Conservation (phyloP, 2,329 filamentous ascomycete species). For the Lecanosticta acicola region DNA sequence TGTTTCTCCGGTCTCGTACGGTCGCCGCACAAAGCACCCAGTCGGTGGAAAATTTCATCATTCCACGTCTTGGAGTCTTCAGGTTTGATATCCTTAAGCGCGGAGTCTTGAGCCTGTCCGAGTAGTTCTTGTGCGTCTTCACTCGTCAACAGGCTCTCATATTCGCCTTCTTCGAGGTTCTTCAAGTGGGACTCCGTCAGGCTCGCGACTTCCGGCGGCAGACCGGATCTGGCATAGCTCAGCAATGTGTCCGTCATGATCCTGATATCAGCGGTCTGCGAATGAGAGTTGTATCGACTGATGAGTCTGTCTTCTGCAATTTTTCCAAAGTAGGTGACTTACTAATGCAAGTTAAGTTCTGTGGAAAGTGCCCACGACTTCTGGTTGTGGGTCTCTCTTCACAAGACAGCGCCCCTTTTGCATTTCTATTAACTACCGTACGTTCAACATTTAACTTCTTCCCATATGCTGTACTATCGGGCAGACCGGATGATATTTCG, state of each 20-base stretch:
- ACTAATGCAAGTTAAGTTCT: background rate
- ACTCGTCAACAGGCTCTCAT: conserved; percentile 35
- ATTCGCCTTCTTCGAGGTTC: conserved; percentile 40
- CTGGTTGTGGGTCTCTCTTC: background rate
- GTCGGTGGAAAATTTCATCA: conserved; percentile 42
- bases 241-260: conserved; percentile 41
- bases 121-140: conserved; percentile 39
- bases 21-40: conserved; percentile 35
- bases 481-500: no score
- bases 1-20: conserved; percentile 38
- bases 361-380: background rate
- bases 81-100: conserved; percentile 28
- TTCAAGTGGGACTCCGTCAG: conserved; percentile 36
- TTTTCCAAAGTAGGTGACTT: background rate
- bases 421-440: no score
- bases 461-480: no score
- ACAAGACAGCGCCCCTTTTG: background rate
- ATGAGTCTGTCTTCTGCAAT: background rate
- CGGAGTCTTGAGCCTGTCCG: conserved; percentile 35
- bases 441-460: no score
- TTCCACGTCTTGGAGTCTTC: conserved; percentile 39
- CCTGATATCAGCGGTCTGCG: background rate
- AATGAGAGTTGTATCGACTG: background rate
- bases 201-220: conserved; percentile 40
- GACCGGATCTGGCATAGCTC: conserved; percentile 35